phyloP scores from a whole-genome alignment of 768 basidiomycete genomes.

The Phylloporus sp. region DNA sequence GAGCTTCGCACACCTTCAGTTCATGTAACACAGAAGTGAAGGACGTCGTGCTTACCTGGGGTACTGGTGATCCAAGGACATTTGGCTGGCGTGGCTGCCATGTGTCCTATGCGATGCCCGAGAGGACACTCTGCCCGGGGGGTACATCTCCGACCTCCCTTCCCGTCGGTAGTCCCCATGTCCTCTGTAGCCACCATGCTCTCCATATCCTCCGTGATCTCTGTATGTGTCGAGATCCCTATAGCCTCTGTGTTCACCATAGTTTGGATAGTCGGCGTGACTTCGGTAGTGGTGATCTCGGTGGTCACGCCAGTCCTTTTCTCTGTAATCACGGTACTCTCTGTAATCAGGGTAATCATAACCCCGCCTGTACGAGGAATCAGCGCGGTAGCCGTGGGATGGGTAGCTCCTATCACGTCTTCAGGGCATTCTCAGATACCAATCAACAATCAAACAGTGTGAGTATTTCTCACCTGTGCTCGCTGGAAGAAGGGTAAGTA shows the following conservation, averaged over 20 bases:
- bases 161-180: slow-evolving; percentile 11
- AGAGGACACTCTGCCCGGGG: slow-evolving; percentile 22
- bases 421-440: slow-evolving; percentile 6
- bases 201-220: slow-evolving; percentile 9
- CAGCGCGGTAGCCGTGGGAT: slow-evolving; percentile 19
- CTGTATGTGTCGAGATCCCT: slow-evolving; percentile 1
- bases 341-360: slow-evolving; percentile 21
- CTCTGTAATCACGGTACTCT: slow-evolving; percentile 20
- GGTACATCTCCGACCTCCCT: slow-evolving; percentile 10
- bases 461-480: slow-evolving; percentile 16
- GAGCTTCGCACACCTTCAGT: slow-evolving; percentile 16
- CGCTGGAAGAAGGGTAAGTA: slow-evolving; percentile 14
- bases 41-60: slow-evolving; percentile 14
- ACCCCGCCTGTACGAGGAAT: slow-evolving; percentile 22
- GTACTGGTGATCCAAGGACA: slow-evolving; percentile 15
- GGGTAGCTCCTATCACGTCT: slow-evolving; percentile 25
- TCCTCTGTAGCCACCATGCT: slow-evolving; percentile 13
- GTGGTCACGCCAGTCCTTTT: slow-evolving; percentile 15
- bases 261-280: slow-evolving; percentile 12
- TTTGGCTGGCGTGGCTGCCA: slow-evolving; percentile 17
- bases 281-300: slow-evolving; percentile 20
- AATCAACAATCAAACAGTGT: background rate
- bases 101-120: slow-evolving; percentile 27
- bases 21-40: background rate
- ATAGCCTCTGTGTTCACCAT: slow-evolving; percentile 7